Base-by-base conservation (phyloP, 2,329 filamentous ascomycete species). In the Talaromyces sp. region DNA sequence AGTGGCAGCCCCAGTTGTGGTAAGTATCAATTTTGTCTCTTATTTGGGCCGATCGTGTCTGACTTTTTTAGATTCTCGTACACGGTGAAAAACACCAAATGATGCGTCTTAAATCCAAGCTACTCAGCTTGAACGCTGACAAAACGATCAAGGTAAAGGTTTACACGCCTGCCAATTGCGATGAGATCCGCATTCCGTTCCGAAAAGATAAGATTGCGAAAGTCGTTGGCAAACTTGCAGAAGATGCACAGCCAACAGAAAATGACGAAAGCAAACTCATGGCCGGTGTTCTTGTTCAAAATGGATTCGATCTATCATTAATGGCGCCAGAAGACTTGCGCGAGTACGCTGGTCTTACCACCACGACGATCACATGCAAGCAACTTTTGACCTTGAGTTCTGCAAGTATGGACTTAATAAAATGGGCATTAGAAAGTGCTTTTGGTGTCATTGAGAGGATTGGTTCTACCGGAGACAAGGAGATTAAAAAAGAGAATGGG, bases 51-150 rank as follows among this genome's bases (percentile, higher is more conserved):
- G 18, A n/a, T n/a, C n/a, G 11, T 14, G 39, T 9, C 42, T 64
- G 2, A 66, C 55, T 57, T 18, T 21, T 31, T 11, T 64, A 93
- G 90, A 97, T 99, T 64, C 85, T 99, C 35, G 95, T 99, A 2
- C 95, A 99, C 69, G 95, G 95, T 62, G 95, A 99, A 74, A 92
- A 95, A 70, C 92, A 96, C 73, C 96, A 98, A 73, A 98, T 98
- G 92, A 96, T 95, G 84, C 88, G 95, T 60, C 81, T 99, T 31
- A 96, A 96, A 75, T 97, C 93, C 2, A 96, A 96, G 73, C 83
- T 99, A 1, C 85, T 98, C 3, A 93, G 92, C n/a, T 84, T 97
- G 40, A 97, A 97, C 71, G 88, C 89, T 31, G 87, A 88, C 67
- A 93, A 93, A 72, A 82, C 86, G 1, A 81, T 86, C 46, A 95